Percentiles rank a stretch among this genome's conserved stretches.
Evolutionary conservation across 768 basidiomycete genomes (phyloP).

Genomic region (Rhizopogon rudus): DNA sequence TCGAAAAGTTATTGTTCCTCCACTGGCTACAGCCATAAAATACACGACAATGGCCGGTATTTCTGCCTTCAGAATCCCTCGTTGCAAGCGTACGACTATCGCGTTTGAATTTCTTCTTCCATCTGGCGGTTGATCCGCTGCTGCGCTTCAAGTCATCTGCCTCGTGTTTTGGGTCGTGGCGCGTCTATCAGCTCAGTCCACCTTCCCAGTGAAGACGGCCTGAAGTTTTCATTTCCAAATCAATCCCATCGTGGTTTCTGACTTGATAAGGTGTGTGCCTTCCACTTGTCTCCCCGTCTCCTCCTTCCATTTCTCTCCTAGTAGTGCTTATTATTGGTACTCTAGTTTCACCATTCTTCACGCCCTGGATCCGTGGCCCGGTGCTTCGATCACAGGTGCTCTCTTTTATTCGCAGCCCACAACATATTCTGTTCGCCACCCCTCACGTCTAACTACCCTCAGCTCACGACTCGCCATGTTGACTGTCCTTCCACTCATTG

Average conservation of each 20-base stretch:
- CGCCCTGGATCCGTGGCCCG: conserved; percentile 1
- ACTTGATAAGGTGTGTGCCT: conserved; percentile 3
- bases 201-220: background rate
- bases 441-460: conserved; percentile 1
- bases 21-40: background rate
- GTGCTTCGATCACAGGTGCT: conserved; percentile 8
- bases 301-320: conserved; percentile 1
- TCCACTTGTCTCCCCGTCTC: background rate
- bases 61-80: background rate
- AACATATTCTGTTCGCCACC: background rate
- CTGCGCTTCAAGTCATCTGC: background rate
- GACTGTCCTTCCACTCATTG: conserved; percentile 23
- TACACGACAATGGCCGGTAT: background rate
- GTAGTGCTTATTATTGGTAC: background rate
- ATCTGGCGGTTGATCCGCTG: conserved; percentile 5
- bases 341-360: background rate
- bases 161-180: conserved; percentile 6
- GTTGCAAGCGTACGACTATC: background rate
- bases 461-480: conserved; percentile 13
- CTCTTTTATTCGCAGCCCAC: conserved; percentile 13
- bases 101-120: background rate
- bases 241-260: background rate
- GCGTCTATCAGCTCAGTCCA: background rate
- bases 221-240: background rate
- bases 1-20: conserved; percentile 2